Percentiles rank a stretch among this genome's conserved stretches.
phyloP scores from a whole-genome alignment of 2,329 filamentous ascomycete species.

The Alternaria sp. region DNA sequence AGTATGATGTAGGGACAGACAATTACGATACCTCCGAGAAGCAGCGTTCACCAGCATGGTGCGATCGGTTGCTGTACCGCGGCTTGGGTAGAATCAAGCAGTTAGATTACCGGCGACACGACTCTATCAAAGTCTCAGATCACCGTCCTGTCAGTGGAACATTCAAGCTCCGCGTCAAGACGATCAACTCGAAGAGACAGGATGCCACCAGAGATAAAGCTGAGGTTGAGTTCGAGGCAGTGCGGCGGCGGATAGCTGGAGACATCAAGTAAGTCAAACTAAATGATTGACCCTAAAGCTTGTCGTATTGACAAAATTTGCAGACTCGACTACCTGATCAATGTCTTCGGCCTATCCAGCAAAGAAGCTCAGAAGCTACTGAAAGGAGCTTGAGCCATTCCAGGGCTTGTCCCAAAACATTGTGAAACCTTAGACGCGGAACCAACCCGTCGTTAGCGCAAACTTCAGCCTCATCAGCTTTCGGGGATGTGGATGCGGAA shows the following conservation, averaged over 20 bases:
- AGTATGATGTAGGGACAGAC: conserved; percentile 96
- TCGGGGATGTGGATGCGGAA: background rate
- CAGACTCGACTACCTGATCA: conserved; percentile 71
- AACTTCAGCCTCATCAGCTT: background rate
- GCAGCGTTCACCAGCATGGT: conserved; percentile 93
- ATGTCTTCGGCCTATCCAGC: conserved; percentile 65
- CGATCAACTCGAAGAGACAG: conserved; percentile 72
- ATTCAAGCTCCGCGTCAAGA: conserved; percentile 87
- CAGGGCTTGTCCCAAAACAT: background rate
- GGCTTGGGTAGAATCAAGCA: conserved; percentile 84
- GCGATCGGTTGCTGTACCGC: conserved; percentile 88
- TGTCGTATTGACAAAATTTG: conserved; percentile 7
- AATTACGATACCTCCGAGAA: conserved; percentile 96
- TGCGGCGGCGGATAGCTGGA: conserved; percentile 71
- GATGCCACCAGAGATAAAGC: conserved; percentile 74
- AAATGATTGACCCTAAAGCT: background rate
- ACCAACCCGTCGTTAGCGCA: background rate
- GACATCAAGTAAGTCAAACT: conserved; percentile 76
- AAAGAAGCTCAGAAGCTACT: conserved; percentile 62
- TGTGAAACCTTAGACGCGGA: conserved; percentile 1
- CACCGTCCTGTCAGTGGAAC: conserved; percentile 89
- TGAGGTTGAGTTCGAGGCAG: conserved; percentile 75
- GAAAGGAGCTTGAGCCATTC: conserved; percentile 27
- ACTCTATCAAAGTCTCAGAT: conserved; percentile 83
- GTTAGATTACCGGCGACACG: conserved; percentile 85